Base-by-base conservation (phyloP, 192 early-diverging fungal genomes). In the Coemansia sp. region DNA sequence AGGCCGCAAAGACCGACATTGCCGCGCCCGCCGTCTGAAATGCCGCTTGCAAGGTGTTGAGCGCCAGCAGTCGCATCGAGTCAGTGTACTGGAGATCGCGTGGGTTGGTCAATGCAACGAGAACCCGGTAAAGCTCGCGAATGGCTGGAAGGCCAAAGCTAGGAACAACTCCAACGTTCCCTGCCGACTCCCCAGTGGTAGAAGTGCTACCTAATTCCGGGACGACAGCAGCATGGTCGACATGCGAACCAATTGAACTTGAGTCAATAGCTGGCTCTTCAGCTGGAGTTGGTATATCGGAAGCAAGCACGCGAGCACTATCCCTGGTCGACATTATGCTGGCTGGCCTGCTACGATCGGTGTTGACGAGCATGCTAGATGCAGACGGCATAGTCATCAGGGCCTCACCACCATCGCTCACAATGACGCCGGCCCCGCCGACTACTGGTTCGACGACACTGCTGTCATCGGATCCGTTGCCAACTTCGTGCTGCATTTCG, bases 1-100 rank as follows among this genome's bases (percentile, higher is more conserved):
- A 76, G 2, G 74, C 51, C n/a, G 85, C 82, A 62, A 87, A 86
- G 14, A 71, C 82, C 5, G 88, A 86, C 50, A 99, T 89, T 8
- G 90, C 92, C 29, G 69, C 68, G 48, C 96, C 95, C 3, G 91
- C 94, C 5, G 91, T 88, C 75, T 98, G 95, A 65, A 99, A 84
- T 1, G 91, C 95, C 1, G 90, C 87, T 72, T 92, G 89, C 64
- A 97, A 81, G 29, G 97, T 90, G n/a, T 90, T 88, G 21, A 99
- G 84, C 14, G 96, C 93, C 80, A 98, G 87, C 38, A 95, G 77
- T 14, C 97, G 86, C 87, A 98, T 92, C 0, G 94, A 90, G 75
- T 99, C 97, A 0, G 94, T 97, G 78, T 98, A 96, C 64, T 92
- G 89, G 66, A 90, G 82, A 64, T 98, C 94, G 23, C 89, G 87